Evolutionary conservation across 2,329 filamentous ascomycete genomes (phyloP), one percentile per base, ranked within the genome.

Genomic region (Penicillium vulpinum): DNA sequence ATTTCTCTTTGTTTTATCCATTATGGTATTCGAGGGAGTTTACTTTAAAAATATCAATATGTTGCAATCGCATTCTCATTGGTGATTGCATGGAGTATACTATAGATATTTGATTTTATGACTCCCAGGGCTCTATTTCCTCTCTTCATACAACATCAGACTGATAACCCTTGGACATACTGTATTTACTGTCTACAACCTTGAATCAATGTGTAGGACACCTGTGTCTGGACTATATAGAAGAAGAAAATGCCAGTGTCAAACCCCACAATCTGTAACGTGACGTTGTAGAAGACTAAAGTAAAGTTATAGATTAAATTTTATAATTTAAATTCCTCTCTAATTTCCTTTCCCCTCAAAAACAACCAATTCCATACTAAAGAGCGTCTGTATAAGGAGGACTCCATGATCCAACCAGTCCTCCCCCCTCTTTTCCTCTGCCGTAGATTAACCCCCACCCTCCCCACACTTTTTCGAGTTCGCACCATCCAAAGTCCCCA

Each of bases 361-460:
- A 21, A 1, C n/a, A 4, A 31, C 26, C 6, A 21, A 24, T 9
- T 24, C 7, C 9, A 2, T 15, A 5, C n/a, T 11, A 10, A 36
- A 44, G n/a, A 29, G 13, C 31, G 22, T 18, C 15, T n/a, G n/a
- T 29, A 29, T 24, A 31, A 46, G 24, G 3, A 40, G 21, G n/a
- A 26, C 11, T 18, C 24, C 53, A 56, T 56, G 54, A 24, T 56
- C 54, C 54, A 52, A 45, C 9, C 48, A 31, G 21, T 24, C 53
- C 50, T 53, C 57, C 59, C 61, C 58, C 60, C 63, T 56, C 62
- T 52, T 52, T 56, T 56, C 36, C 43, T 45, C 29, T 43, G 38
- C 52, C 45, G 51, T 33, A 49, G 48, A 46, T 16, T 39, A 36
- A 38, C 49, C 28, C 54, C 54, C 54, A 43, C 49, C 49, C 33